A percentile compares a stretch with the other conserved stretches of the same genome.
Evolutionary conservation across 768 basidiomycete species (phyloP).

Genomic region (Kwoniella pini): DNA sequence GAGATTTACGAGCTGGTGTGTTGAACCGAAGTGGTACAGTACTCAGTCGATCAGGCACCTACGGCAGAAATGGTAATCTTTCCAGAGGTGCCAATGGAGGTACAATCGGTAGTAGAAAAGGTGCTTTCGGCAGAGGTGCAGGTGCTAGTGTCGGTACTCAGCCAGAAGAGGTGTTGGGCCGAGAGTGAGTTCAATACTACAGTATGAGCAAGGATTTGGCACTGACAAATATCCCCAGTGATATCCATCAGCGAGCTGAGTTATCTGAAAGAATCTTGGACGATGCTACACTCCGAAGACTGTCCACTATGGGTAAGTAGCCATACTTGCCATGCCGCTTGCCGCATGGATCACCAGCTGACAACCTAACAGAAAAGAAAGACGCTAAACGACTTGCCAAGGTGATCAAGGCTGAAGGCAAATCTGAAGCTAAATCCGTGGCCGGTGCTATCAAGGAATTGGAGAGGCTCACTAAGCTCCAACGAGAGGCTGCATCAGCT

Average conservation of each 20-base stretch:
- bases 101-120: constrained; percentile 41
- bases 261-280: constrained; percentile 46
- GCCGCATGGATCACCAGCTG: not conserved
- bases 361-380: constrained; percentile 34
- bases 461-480: constrained; percentile 67
- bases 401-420: constrained; percentile 70
- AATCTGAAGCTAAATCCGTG: constrained; percentile 67
- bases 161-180: constrained; percentile 50
- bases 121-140: constrained; percentile 50
- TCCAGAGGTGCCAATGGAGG: constrained; percentile 46
- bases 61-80: constrained; percentile 42
- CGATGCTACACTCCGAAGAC: constrained; percentile 40
- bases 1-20: constrained; percentile 36
- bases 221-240: constrained; percentile 16
- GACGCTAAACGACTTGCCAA: constrained; percentile 67
- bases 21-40: constrained; percentile 41
- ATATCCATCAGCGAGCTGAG: constrained; percentile 50
- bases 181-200: constrained; percentile 38
- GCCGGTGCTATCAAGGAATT: constrained; percentile 66
- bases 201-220: not conserved
- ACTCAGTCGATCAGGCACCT: constrained; percentile 40
- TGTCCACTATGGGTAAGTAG: constrained; percentile 45
- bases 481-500: constrained; percentile 63
- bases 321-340: not conserved
- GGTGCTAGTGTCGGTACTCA: constrained; percentile 49